Evolutionary conservation across 352 stramenopile species (phyloP).

Genomic region (Elongisporangium senticosum): DNA sequence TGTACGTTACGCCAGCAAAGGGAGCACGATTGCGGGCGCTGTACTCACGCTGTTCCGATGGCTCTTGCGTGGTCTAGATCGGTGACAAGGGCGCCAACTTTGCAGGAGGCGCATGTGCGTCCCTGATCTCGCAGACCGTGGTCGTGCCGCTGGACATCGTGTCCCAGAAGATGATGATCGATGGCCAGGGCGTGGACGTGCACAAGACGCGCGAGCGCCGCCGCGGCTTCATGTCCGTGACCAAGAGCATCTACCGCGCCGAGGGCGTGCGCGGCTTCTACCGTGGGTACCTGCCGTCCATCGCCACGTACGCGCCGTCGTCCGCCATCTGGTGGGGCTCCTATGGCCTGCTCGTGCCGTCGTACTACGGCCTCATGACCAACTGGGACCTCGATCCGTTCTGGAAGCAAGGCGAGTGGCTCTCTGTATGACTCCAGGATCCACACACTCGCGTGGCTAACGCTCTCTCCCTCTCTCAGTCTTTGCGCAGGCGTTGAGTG

Average conservation of each 20-base stretch:
- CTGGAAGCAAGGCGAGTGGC: slow-evolving; percentile 70
- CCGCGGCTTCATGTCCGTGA: slow-evolving; percentile 54
- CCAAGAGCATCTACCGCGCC: slow-evolving; percentile 49
- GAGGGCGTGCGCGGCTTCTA: slow-evolving; percentile 81
- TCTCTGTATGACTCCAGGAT: background rate
- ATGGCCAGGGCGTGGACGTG: slow-evolving; percentile 58
- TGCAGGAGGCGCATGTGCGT: slow-evolving; percentile 64
- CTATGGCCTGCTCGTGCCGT: slow-evolving; percentile 74
- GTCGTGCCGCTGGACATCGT: slow-evolving; percentile 87
- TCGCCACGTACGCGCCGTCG: slow-evolving; percentile 82
- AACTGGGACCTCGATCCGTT: slow-evolving; percentile 56
- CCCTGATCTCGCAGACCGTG: slow-evolving; percentile 79
- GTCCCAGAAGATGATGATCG: slow-evolving; percentile 88
- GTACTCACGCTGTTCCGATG: slow-evolving; percentile 2
- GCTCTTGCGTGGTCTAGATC: slow-evolving; percentile 15
- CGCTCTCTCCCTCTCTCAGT: slow-evolving; percentile 23
- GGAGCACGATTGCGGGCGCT: background rate
- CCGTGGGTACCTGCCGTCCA: slow-evolving; percentile 76
- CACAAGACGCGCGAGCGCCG: slow-evolving; percentile 51
- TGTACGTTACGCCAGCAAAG: slow-evolving; percentile 16
- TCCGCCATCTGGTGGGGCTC: slow-evolving; percentile 86
- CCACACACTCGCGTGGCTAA: background rate
- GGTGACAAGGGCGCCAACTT: slow-evolving; percentile 75
- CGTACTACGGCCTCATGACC: slow-evolving; percentile 61
- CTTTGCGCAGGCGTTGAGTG: slow-evolving; percentile 68